Base-by-base conservation (phyloP, 2,329 filamentous ascomycete genomes). In the Penicillium hesseltinei region DNA sequence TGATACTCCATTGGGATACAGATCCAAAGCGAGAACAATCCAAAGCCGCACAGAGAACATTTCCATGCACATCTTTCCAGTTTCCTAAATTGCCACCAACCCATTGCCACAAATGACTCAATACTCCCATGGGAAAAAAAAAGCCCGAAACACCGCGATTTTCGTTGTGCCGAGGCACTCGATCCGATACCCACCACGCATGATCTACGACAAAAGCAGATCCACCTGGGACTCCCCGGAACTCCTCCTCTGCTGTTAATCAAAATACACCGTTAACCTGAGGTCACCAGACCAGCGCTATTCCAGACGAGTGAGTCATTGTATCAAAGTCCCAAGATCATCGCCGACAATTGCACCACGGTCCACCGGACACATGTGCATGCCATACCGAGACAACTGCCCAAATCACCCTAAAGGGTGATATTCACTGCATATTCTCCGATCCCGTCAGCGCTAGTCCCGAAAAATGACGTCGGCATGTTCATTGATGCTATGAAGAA, bases 131-230 rank as follows among this genome's bases (percentile, higher is more conserved):
- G 11, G 7, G 9, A 0, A 33, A 29, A 38, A 5, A 31, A n/a
- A n/a, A n/a, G n/a, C 23, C 38, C 21, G 17, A 36, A 43, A 51
- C 31, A 15, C 1, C 9, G 1, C n/a, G 15, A 15, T 56, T 45
- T 51, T 25, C 31, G 48, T 52, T 25, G 23, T 52, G 31, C 54
- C 54, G 31, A 36, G 54, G 54, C 40, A 45, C 9, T 47, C 5
- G 6, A 38, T 27, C 21, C 10, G 7, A 36, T 52, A 51, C 23
- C 48, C 39, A 56, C 54, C 31, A 45, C 39, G 54, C 31, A 40
- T 52, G 54, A 56, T 56, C 54, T 52, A 45, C 54, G 9, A 25
- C 19, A 8, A 15, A 40, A 15, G 23, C 17, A 50, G 38, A 55
- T 54, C 52, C 25, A 49, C n/a, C 36, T 19, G 5, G 3, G 9